Evolutionary conservation across 305 asterid genomes (phyloP).

Genomic region (Fraxinus sp.): DNA sequence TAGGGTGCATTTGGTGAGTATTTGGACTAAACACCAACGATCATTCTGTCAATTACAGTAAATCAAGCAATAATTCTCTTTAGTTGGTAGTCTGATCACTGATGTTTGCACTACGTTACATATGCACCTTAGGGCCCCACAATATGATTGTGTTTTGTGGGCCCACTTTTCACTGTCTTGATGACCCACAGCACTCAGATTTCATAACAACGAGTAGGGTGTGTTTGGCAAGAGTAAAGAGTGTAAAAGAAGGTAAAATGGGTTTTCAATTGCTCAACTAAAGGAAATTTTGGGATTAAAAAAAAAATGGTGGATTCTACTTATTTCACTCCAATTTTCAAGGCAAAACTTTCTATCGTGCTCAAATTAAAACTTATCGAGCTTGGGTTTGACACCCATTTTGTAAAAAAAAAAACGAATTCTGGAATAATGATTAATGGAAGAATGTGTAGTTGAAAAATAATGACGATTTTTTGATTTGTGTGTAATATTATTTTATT

Average conservation of each 20-base stretch:
- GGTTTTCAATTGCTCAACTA: neutral
- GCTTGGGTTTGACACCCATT: too few relatives aligned
- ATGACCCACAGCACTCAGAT: neutral
- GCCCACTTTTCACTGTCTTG: neutral
- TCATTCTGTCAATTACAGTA: constrained; percentile 23
- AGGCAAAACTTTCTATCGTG: neutral
- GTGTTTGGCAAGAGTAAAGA: neutral
- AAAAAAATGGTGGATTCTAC: neutral
- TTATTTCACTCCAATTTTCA: neutral
- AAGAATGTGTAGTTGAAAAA: too few relatives aligned
- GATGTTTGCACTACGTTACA: constrained; percentile 21
- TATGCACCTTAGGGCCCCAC: constrained; percentile 22
- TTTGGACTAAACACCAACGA: constrained; percentile 24
- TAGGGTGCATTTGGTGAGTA: neutral
- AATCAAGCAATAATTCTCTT: constrained; percentile 32
- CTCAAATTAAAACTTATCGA: neutral
- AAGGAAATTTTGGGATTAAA: neutral
- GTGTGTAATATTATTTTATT: too few relatives aligned
- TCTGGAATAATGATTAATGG: too few relatives aligned
- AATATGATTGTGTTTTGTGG: neutral
- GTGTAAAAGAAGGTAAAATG: neutral
- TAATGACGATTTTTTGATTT: too few relatives aligned
- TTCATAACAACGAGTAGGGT: neutral
- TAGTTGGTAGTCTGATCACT: constrained; percentile 18
- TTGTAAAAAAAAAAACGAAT: too few relatives aligned